Evolutionary conservation across 2,329 filamentous ascomycete species (phyloP), one percentile per base, ranked within the genome.

Genomic region (Aspergillus amoenus): DNA sequence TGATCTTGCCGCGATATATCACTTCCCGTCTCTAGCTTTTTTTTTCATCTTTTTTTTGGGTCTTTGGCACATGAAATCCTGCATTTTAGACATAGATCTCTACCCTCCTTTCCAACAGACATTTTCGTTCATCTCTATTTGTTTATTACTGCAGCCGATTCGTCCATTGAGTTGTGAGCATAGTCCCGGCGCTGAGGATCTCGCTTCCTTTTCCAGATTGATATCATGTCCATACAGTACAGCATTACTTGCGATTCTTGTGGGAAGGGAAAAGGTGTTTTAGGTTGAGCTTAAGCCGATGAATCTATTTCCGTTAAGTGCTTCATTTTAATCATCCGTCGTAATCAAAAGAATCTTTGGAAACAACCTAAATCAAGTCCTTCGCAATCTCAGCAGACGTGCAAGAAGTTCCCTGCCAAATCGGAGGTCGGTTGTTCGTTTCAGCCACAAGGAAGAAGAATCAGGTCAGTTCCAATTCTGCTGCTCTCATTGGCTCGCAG

Each of bases 81-180:
- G 22, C 58, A 60, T 55, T n/a, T 47, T 58, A 58, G 48, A 60
- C 43, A 27, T 58, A 58, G 55, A 58, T 45, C 45, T 52, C 32
- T 21, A 45, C 13, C 21, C 11, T 55, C 44, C 17, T 45, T 56
- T 27, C 27, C 41, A 32, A 32, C 37, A 30, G 32, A 37, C 40
- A 52, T 48, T 15, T 30, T 51, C 30, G 32, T 52, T 43, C 54
- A 18, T 40, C 34, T 32, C 39, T 40, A 52, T 17, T 45, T 47
- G 12, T 43, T 34, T 48, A 11, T 47, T 37, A 18, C 40, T 30
- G 24, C 21, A 40, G 30, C 40, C 40, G 44, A 21, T 44, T 21
- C 44, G 40, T 41, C 50, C 40, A 37, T 53, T 22, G 53, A 56
- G 47, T 52, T 50, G 18, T 53, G 40, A 50, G 55, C 49, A 45